Evolutionary conservation across 1,139 yeast species (phyloP), one percentile per base, ranked within the genome.

Genomic region (Scheffersomyces segobiensis): DNA sequence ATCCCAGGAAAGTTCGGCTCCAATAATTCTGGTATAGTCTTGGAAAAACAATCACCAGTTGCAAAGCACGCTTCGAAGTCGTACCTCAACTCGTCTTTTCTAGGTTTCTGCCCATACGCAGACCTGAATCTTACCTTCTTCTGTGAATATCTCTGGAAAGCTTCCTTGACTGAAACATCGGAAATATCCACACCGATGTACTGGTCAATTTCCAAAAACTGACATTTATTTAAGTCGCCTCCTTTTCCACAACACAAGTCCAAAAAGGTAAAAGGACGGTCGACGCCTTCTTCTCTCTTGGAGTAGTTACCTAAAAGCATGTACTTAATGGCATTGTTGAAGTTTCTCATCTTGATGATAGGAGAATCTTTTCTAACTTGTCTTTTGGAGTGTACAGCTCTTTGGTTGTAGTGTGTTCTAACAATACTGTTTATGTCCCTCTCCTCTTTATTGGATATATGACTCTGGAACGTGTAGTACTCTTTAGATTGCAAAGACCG

Each of bases 201-300:
- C 59, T 93, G 95, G 42, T 85, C 83, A 3, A 91, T 84, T 14
- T 84, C 79, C 2, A 91, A 89, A 66, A 86, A 86, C 57, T 87
- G 91, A 87, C 97, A 93, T 73, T 95, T 95, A 67, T 90, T 86
- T 67, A 96, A 77, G 75, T 95, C 99, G 20, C 99, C 99, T 53
- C 99, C 99, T 72, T 95, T 96, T 18, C 99, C 99, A 74, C 99
- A 95, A 22, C 98, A 97, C 57, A 95, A 74, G 69, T 95, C 99
- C 49, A 95, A 77, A 1, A 90, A 65, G 14, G 77, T 71, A 21
- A 74, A 71, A 1, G 79, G 77, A 0, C 64, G 66, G 5, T 65
- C 91, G 18, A 81, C 79, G 46, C 83, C 84, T 2, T 81, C 78
- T 8, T 78, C 78, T 24, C 70, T 69, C 51, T 74, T 76, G 56